These are phyloP conservation scores for Spiraea crenata DNA, from an alignment of 331 rosid genomes.

Conservation along the genomic window DNA sequence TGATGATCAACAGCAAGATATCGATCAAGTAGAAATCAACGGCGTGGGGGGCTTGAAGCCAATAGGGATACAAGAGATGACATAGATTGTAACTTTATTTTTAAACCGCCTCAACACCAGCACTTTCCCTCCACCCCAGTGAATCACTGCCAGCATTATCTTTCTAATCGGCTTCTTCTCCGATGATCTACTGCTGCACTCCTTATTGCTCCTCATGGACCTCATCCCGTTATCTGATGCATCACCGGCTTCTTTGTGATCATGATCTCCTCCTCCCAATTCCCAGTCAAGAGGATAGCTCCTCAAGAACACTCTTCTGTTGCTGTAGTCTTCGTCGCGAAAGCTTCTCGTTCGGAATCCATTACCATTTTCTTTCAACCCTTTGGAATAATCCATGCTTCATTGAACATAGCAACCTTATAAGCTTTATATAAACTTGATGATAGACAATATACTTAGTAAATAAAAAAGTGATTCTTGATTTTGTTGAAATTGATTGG, in stretches of 20 bases:
- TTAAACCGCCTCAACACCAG: conserved; percentile 29
- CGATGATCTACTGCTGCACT: not conserved
- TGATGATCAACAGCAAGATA: not conserved
- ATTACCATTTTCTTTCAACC: not conserved
- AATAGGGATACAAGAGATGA: conserved; percentile 30
- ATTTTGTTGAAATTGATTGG: not conserved
- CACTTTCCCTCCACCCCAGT: conserved; percentile 27
- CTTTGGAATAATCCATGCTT: conserved; percentile 13
- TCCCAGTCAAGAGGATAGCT: conserved; percentile 40
- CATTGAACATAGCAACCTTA: not conserved
- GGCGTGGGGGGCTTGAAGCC: conserved; percentile 18
- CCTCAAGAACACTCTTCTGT: conserved; percentile 35
- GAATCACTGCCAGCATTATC: conserved; percentile 17
- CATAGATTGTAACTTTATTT: conserved; percentile 9
- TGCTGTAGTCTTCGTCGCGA: conserved; percentile 26
- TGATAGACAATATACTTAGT: not conserved
- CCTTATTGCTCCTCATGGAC: not conserved
- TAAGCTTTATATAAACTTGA: not conserved
- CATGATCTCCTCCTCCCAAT: conserved; percentile 13
- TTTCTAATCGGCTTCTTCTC: not conserved
- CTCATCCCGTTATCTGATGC: not conserved
- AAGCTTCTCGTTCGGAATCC: conserved; percentile 26
- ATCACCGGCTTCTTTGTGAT: not conserved
- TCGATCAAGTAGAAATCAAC: conserved; percentile 10
- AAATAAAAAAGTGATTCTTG: not conserved